Evolutionary conservation across 1,284 basidiomycete genomes (phyloP).

Genomic region (Ceratobasidium sp.): DNA sequence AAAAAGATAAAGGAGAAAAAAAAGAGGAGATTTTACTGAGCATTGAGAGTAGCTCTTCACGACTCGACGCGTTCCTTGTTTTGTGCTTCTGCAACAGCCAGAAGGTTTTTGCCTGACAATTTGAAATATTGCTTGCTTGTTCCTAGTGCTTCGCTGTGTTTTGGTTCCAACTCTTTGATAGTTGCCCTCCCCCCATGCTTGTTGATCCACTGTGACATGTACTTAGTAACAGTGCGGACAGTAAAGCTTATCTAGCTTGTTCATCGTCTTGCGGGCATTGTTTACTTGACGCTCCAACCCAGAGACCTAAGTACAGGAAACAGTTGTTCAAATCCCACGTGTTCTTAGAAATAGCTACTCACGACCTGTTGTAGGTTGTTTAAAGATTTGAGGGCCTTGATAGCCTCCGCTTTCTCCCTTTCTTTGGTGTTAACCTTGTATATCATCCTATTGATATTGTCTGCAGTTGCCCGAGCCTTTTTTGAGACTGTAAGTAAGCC

Average conservation of each 20-base stretch:
- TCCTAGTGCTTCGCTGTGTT: constrained; percentile 50
- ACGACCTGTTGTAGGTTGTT: constrained; percentile 54
- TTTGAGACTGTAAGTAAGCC: constrained; percentile 64
- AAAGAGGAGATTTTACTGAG: no score
- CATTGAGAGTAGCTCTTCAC: no score
- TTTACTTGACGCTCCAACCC: constrained; percentile 65
- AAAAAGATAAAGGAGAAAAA: no score
- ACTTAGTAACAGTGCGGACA: constrained; percentile 63
- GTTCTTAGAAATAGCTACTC: background rate
- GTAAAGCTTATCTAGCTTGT: background rate
- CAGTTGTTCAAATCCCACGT: background rate
- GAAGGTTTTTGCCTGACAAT: background rate
- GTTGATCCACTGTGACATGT: constrained; percentile 65
- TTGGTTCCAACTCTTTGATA: constrained; percentile 65
- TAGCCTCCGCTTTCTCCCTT: constrained; percentile 64
- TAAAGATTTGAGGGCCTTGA: constrained; percentile 64
- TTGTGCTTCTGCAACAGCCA: background rate
- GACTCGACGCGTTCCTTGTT: background rate
- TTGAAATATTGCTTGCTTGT: background rate
- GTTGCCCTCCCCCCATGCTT: constrained; percentile 60
- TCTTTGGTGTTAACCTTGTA: constrained; percentile 64
- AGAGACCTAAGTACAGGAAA: constrained; percentile 60
- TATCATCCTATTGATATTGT: constrained; percentile 66
- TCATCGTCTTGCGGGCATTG: constrained; percentile 60
- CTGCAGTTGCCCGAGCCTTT: constrained; percentile 59